A percentile compares a stretch with the other conserved stretches of the same genome.
These are phyloP conservation scores for Biscogniauxia mediterranea DNA, from an alignment of 2,329 filamentous ascomycete genomes.

Conservation along the genomic window DNA sequence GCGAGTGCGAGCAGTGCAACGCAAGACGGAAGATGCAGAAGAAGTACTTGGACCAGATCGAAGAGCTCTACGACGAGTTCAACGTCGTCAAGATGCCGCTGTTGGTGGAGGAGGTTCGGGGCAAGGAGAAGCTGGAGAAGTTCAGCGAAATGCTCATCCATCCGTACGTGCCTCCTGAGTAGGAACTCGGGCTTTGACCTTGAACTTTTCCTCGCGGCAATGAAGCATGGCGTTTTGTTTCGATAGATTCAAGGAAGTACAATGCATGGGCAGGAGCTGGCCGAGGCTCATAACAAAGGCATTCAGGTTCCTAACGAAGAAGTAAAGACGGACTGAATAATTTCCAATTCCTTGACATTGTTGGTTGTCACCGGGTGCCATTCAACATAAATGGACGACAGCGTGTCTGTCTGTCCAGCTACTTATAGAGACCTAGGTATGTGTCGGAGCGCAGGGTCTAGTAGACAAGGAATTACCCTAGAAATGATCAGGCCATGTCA, in stretches of 20 bases:
- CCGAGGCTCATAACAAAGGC: neutral
- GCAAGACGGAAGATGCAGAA: slow-evolving; percentile 96
- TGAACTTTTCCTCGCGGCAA: neutral
- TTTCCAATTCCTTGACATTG: neutral
- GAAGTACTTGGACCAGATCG: slow-evolving; percentile 98
- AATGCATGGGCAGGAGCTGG: neutral
- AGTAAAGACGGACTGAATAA: neutral
- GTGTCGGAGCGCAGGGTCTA: neutral
- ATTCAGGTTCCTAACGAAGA: neutral
- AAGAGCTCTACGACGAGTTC: slow-evolving; percentile 98
- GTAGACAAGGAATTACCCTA: neutral
- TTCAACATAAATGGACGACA: neutral
- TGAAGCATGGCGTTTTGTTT: slow-evolving; percentile 4
- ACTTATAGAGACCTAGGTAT: no score
- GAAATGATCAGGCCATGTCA: neutral
- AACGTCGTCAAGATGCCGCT: slow-evolving; percentile 98
- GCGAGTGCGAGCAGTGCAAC: slow-evolving; percentile 91
- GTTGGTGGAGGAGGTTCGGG: slow-evolving; percentile 90
- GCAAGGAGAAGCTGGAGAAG: slow-evolving; percentile 88
- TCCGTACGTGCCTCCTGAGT: slow-evolving; percentile 67
- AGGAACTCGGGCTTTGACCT: neutral
- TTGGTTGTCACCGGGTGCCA: neutral
- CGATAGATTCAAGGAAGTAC: neutral
- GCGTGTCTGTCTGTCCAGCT: neutral
- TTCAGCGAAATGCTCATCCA: slow-evolving; percentile 83